Percentiles rank a stretch among this genome's conserved stretches.
phyloP scores from a whole-genome alignment of 306 rosid species.

The Sechiopsis laciniata region DNA sequence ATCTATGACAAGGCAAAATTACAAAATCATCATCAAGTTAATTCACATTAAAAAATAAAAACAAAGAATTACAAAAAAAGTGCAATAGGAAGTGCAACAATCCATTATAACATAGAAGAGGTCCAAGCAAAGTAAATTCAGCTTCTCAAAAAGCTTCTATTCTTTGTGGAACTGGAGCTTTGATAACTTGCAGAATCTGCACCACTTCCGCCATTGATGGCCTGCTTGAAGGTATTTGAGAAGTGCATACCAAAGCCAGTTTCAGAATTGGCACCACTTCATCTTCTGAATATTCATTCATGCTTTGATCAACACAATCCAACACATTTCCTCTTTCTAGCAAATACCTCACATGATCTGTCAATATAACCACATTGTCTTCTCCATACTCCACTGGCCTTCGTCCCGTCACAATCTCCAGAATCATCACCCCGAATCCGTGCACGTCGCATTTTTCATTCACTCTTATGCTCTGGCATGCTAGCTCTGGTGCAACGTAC shows the following conservation, averaged over 20 bases:
- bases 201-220: slow-evolving; percentile 73
- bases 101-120: slow-evolving; percentile 1
- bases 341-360: slow-evolving; percentile 52
- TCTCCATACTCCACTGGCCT: slow-evolving; percentile 69
- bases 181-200: slow-evolving; percentile 56
- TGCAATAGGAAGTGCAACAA: background rate
- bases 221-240: slow-evolving; percentile 65
- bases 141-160: slow-evolving; percentile 32
- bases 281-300: slow-evolving; percentile 53
- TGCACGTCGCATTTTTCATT: slow-evolving; percentile 65
- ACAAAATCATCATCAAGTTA: background rate
- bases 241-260: slow-evolving; percentile 57
- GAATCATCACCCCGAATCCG: slow-evolving; percentile 60
- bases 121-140: background rate
- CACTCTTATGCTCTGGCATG: slow-evolving; percentile 62
- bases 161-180: slow-evolving; percentile 56
- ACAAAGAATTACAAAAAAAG: background rate
- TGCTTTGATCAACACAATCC: slow-evolving; percentile 53
- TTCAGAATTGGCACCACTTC: slow-evolving; percentile 59
- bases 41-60: slow-evolving; percentile 5
- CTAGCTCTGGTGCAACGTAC: slow-evolving; percentile 60
- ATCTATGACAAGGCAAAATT: background rate
- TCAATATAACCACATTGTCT: slow-evolving; percentile 54
- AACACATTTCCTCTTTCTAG: slow-evolving; percentile 63
- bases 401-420: slow-evolving; percentile 61